phyloP scores from a whole-genome alignment of 371 early-diverging fungal species.

The Mucor piriformis region DNA sequence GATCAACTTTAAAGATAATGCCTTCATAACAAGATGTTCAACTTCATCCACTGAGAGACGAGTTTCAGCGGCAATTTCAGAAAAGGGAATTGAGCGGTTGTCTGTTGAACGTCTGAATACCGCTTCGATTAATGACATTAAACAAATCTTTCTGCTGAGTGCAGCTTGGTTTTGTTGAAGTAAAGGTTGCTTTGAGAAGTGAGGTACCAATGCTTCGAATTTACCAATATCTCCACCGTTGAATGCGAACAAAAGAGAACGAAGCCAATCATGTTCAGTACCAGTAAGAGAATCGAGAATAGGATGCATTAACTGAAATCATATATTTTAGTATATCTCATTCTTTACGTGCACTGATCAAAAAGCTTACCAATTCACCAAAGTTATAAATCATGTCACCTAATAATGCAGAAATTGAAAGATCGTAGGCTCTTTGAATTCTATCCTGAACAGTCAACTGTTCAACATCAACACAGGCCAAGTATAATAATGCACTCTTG shows the following conservation, averaged over 20 bases:
- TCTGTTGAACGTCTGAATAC: constrained; percentile 89
- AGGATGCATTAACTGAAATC: constrained; percentile 88
- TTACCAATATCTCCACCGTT: constrained; percentile 93
- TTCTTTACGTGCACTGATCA: neutral
- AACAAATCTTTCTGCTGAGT: constrained; percentile 91
- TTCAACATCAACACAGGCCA: constrained; percentile 87
- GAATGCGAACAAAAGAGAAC: constrained; percentile 85
- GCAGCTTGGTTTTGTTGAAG: constrained; percentile 74
- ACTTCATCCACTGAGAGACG: constrained; percentile 86
- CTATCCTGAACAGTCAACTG: constrained; percentile 78
- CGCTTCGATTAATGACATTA: constrained; percentile 95
- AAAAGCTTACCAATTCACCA: constrained; percentile 86
- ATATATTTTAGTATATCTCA: neutral
- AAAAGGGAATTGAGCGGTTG: constrained; percentile 82
- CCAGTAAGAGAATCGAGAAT: constrained; percentile 82
- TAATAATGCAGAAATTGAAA: constrained; percentile 89
- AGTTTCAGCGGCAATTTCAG: constrained; percentile 86
- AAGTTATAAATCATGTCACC: constrained; percentile 98
- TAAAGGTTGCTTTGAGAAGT: constrained; percentile 80
- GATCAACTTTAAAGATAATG: constrained; percentile 88
- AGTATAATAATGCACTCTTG: constrained; percentile 89
- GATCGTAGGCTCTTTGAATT: constrained; percentile 86
- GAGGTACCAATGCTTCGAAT: constrained; percentile 79
- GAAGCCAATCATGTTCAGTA: constrained; percentile 87
- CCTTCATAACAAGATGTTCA: constrained; percentile 97